phyloP scores from a whole-genome alignment of 495 filamentous ascomycete genomes.

The Aspergillus baeticus region DNA sequence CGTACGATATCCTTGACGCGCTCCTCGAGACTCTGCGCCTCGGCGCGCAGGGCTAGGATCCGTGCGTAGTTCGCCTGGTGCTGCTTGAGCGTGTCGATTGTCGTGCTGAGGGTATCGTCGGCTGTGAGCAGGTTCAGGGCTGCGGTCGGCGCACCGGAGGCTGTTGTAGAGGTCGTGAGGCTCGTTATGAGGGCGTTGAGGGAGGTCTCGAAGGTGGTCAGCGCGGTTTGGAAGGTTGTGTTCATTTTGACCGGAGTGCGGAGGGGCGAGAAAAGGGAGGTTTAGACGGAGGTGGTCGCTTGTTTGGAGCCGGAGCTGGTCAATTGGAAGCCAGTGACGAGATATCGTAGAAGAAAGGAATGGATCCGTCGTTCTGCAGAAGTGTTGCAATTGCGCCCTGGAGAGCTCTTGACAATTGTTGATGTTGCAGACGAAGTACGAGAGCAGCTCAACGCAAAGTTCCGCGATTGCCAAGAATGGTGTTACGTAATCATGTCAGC shows the following conservation, averaged over 20 bases:
- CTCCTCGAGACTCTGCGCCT: slow-evolving; percentile 39
- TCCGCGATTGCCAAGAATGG: no score
- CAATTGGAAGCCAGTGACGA: no score
- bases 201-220: slow-evolving; percentile 39
- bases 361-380: no score
- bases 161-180: slow-evolving; percentile 43
- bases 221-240: slow-evolving; percentile 32
- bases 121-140: slow-evolving; percentile 40
- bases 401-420: no score
- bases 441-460: no score
- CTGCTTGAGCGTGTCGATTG: slow-evolving; percentile 38
- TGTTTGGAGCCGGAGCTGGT: no score
- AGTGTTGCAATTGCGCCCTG: no score
- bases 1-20: slow-evolving; percentile 42
- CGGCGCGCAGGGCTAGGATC: slow-evolving; percentile 36
- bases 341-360: no score
- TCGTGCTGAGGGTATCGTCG: slow-evolving; percentile 40
- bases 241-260: slow-evolving; percentile 32
- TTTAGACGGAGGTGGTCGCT: no score
- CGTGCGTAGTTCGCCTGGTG: slow-evolving; percentile 46
- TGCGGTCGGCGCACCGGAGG: slow-evolving; percentile 40
- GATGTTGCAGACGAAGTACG: no score
- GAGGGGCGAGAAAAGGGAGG: background rate
- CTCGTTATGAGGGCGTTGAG: slow-evolving; percentile 42
- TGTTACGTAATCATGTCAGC: no score